Base-by-base conservation (phyloP, 345 rosid species). In the Geranium rotundifolium region DNA sequence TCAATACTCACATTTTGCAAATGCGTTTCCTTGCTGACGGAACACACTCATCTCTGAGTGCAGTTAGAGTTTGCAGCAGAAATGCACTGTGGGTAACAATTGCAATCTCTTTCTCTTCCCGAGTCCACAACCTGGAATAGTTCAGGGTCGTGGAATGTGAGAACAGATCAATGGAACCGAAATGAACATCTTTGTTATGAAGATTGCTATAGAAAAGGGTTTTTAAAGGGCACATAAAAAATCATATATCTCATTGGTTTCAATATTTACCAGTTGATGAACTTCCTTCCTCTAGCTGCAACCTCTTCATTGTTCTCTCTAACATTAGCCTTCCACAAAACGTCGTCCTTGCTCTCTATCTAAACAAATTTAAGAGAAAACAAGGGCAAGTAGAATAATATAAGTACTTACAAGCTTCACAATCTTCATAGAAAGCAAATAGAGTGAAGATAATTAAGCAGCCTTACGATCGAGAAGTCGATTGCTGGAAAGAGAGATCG, bases 91-190 rank as follows among this genome's bases (percentile, higher is more conserved):
- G 96, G 71, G 85, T 79, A 6, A 92, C 93, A 17, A 92, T 46
- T 56, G 86, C 98, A 58, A 92, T 82, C 71, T 92, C 91, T 69
- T 77, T 83, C 82, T 92, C 98, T 57, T 78, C 79, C 18, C 95
- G 72, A 50, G 88, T 78, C 83, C 88, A 80, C 73, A 87, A 31
- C 96, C 96, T 87, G 66, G 7, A 67, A 3, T 58, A 27, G 30
- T 23, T 58, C 34, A 60, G 27, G 17, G 50, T 29, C 20, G 23
- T 4, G 49, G 1, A 12, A 8, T 34, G 41, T 34, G 41, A 34
- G 41, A 23, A 23, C 27, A 23, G 27, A 23, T 23, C 41, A 34
- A 34, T 34, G 10, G 41, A 8, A 5, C 41, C 41, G 6, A 34
- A 4, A 34, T 4, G 41, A 4, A 34, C 41, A 8, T 34, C 10